phyloP scores from a whole-genome alignment of 495 filamentous ascomycete genomes.

The Hyaloscypha finlandica region DNA sequence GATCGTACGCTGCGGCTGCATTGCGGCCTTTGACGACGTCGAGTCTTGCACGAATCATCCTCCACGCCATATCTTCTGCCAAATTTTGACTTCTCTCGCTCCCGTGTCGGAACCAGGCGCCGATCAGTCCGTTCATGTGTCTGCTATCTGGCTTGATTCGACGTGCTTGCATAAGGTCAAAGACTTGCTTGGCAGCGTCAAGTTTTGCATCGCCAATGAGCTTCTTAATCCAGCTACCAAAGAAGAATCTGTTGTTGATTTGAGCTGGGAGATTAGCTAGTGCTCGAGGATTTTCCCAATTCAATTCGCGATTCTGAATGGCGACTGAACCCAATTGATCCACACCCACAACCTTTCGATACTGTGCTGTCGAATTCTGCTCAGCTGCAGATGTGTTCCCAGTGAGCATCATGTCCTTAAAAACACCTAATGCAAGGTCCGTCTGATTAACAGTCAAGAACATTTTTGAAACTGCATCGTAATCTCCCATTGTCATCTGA shows the following conservation, averaged over 20 bases:
- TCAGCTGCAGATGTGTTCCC: slow-evolving; percentile 41
- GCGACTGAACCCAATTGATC: slow-evolving; percentile 28
- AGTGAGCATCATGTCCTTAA: slow-evolving; percentile 84
- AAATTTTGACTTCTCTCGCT: slow-evolving; percentile 52
- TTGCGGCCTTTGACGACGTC: slow-evolving; percentile 52
- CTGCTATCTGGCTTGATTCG: slow-evolving; percentile 64
- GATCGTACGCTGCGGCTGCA: background rate
- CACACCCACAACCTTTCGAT: slow-evolving; percentile 38
- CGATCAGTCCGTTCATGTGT: slow-evolving; percentile 75
- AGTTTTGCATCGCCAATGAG: slow-evolving; percentile 72
- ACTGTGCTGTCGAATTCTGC: slow-evolving; percentile 51
- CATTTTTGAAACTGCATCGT: slow-evolving; percentile 64
- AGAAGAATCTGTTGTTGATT: slow-evolving; percentile 77
- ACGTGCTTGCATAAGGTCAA: slow-evolving; percentile 66
- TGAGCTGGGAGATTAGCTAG: slow-evolving; percentile 57
- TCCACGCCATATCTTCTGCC: slow-evolving; percentile 73
- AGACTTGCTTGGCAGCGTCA: slow-evolving; percentile 66
- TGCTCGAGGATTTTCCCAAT: slow-evolving; percentile 52
- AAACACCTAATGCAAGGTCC: slow-evolving; percentile 68
- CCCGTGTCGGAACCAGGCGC: slow-evolving; percentile 68
- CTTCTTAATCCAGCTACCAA: slow-evolving; percentile 79
- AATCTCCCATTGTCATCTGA: slow-evolving; percentile 71
- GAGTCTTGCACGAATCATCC: slow-evolving; percentile 70
- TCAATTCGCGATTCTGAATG: slow-evolving; percentile 48
- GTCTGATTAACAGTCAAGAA: slow-evolving; percentile 60